Conservation (phyloP, 176 grass and related monocot species). For the Oryza nivara region DNA sequence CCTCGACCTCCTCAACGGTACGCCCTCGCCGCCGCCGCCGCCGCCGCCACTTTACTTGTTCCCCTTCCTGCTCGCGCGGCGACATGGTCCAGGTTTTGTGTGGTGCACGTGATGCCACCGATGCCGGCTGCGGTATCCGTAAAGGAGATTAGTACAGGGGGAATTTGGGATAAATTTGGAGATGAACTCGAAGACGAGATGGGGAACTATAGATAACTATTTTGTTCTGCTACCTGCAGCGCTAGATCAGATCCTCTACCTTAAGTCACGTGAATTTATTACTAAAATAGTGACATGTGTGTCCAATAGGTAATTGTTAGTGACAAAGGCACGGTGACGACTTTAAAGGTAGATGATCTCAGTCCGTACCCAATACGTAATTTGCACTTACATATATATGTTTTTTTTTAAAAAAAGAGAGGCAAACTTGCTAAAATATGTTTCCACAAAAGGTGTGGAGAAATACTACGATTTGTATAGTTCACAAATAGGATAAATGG, state of each 20-base stretch:
- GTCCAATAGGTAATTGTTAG: no score
- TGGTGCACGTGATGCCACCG: neutral
- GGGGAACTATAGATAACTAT: neutral
- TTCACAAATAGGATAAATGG: no score
- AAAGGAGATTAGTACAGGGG: neutral
- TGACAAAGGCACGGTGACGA: no score
- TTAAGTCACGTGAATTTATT: no score
- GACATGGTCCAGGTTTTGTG: neutral
- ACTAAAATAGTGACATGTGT: no score
- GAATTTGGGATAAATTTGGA: neutral
- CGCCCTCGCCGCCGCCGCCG: neutral
- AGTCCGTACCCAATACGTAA: neutral
- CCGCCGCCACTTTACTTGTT: neutral
- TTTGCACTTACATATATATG: neutral
- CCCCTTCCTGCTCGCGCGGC: neutral
- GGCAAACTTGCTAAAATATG: neutral
- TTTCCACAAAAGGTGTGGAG: neutral
- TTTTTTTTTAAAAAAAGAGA: no score
- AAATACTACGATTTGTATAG: neutral
- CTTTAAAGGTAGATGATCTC: no score
- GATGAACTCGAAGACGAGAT: neutral
- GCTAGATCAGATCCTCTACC: no score
- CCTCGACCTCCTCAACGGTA: slow-evolving; percentile 79
- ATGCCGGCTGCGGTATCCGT: neutral
- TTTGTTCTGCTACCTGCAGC: no score